Evolutionary conservation across 192 early-diverging fungal species (phyloP).

Genomic region (Backusella sp.): DNA sequence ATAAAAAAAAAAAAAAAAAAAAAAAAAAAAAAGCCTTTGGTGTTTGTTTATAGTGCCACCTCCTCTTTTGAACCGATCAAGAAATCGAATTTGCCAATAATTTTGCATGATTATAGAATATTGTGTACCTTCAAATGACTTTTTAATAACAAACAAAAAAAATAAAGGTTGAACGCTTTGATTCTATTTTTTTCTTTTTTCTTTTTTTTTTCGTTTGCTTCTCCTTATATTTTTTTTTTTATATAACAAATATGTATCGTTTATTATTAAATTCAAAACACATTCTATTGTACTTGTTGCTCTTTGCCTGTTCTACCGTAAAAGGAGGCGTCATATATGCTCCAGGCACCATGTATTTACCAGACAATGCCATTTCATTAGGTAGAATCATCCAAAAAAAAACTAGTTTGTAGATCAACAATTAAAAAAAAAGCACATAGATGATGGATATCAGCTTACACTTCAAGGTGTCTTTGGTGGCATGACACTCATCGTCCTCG

Average conservation of each 20-base stretch:
- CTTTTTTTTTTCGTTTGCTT: neutral
- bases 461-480: conserved; percentile 37
- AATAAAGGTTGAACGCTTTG: neutral
- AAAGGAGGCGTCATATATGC: neutral
- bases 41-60: conserved; percentile 2
- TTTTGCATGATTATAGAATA: conserved; percentile 4
- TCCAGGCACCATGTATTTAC: neutral
- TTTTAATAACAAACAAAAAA: neutral
- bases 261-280: neutral
- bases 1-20: too few species aligned
- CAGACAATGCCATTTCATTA: conserved; percentile 8
- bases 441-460: conserved; percentile 34
- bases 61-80: neutral
- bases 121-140: neutral
- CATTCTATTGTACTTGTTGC: neutral
- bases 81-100: neutral
- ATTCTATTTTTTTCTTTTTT: neutral
- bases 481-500: conserved; percentile 29
- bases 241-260: neutral
- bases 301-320: neutral
- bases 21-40: neutral
- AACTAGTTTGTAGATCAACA: neutral
- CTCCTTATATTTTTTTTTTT: neutral
- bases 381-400: neutral
- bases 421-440: neutral